Base-by-base conservation (phyloP, 2,329 filamentous ascomycete species). In the Colletotrichum aenigma region DNA sequence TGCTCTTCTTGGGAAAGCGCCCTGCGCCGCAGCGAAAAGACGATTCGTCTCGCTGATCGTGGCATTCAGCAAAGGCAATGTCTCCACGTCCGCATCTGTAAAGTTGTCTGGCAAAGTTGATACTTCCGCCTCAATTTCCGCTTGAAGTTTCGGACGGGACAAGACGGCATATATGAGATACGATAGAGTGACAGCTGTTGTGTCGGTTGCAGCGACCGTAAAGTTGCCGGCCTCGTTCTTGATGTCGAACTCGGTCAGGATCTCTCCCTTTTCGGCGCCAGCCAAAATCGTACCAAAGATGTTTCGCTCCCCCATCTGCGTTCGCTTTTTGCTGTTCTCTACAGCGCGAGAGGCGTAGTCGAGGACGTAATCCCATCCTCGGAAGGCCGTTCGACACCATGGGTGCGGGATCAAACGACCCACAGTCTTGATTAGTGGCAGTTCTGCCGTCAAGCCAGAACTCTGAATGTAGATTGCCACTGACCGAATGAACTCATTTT, bases 171-270 rank as follows among this genome's bases (percentile, higher is more conserved):
- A 89, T 9, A 86, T 78, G 1, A 88, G 79, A 71, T 89, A 90
- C 0, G 88, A 90, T 43, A 90, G 76, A 0, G 87, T 87, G 13
- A 85, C 83, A 3, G 88, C 86, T 0, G 89, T 90, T 0, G 89
- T 91, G 72, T 90, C 89, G 55, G 84, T 88, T 3, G 89, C 89
- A 2, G 88, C 89, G 9, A 88, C 74, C 10, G 64, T 71, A 3
- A 66, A 71, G 43, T 34, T 58, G 3, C 30, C 38, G 2, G 69
- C 60, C 13, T 71, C 32, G 32, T 66, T 55, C n/a, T 56, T 52
- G 30, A 71, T 71, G 9, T 71, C 69, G 16, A 26, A 38, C n/a
- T 55, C 60, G 9, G 69, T 26, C 28, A 71, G 13, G 12, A 32
- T 55, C 24, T 66, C 60, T 7, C 75, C 74, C n/a, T 71, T 64